Evolutionary conservation across 2,329 filamentous ascomycete species (phyloP), one percentile per base, ranked within the genome.

Genomic region (Fusarium austroafricanum): DNA sequence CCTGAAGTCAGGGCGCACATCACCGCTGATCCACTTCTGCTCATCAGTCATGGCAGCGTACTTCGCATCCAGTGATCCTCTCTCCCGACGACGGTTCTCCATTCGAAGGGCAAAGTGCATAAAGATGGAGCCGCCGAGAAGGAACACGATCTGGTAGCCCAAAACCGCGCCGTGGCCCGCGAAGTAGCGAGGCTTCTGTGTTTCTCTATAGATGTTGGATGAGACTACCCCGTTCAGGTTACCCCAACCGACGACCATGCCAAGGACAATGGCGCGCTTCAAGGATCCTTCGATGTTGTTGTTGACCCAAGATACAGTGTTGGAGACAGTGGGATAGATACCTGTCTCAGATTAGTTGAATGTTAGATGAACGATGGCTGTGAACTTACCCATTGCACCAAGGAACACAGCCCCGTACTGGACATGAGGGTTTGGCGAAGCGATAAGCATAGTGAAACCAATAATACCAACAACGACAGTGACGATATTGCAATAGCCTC

Each of bases 221-320:
- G 80, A 74, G 17, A 74, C 83, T 31, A 93, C 88, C 15, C 91
- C 91, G 70, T 92, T 92, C 17, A 93, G 79, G 68, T 94, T 93
- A 10, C 91, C 91, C 89, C 89, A 92, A 5, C 87, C 91, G 43
- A 93, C 92, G n/a, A 93, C 87, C 69, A 93, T 86, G 0, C 91
- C 91, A 0, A 93, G 76, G 0, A 89, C 89, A 29, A 93, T 86
- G 23, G 91, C 91, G n/a, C 91, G 85, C 76, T 93, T 93, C 74
- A 76, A 61, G 0, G 75, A 76, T 0, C 76, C 76, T 74, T 93
- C 90, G 11, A 87, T 84, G 57, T 93, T 93, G 75, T 93, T 93
- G 46, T 85, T 84, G 1, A 85, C 81, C 91, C 91, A 93, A 0
- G 88, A 86, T 20, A 93, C 87, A 0, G 89, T 92, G 73, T 92